A percentile compares a stretch with the other conserved stretches of the same genome.
Conservation (phyloP, 768 basidiomycete species). For the Tricholoma bakamatsutake region DNA sequence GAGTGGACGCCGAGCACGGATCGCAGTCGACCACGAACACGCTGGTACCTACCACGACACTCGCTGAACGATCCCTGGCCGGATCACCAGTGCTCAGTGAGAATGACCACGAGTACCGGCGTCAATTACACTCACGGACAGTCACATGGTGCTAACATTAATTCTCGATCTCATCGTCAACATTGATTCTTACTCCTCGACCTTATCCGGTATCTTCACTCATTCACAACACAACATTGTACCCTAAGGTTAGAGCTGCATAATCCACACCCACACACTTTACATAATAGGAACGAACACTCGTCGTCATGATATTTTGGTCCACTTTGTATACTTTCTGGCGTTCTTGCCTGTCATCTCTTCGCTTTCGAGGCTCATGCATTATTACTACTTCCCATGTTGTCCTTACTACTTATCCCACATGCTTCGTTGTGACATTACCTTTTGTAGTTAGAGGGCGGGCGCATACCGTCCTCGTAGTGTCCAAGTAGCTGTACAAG, state of each 20-base stretch:
- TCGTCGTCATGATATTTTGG: no score
- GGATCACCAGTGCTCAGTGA: constrained; percentile 34
- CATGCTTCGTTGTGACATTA: neutral
- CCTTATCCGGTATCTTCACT: neutral
- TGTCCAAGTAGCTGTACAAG: no score
- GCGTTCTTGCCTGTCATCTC: neutral
- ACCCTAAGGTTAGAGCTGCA: neutral
- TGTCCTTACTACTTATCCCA: neutral
- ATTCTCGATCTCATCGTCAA: neutral
- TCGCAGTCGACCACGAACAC: constrained; percentile 38
- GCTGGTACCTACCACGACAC: constrained; percentile 38
- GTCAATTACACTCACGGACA: constrained; percentile 12
- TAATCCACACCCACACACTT: neutral
- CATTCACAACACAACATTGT: neutral
- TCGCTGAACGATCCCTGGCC: constrained; percentile 43
- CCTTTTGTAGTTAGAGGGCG: neutral
- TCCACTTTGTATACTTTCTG: no score
- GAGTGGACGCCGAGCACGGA: constrained; percentile 33
- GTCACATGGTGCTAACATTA: constrained; percentile 3
- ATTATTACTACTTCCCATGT: neutral
- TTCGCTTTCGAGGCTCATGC: neutral
- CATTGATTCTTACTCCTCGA: constrained; percentile 3
- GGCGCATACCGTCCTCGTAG: neutral
- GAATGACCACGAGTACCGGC: constrained; percentile 22
- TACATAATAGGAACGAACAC: neutral